phyloP scores from a whole-genome alignment of 441 rosid species.

The Flueggea neowawraea region DNA sequence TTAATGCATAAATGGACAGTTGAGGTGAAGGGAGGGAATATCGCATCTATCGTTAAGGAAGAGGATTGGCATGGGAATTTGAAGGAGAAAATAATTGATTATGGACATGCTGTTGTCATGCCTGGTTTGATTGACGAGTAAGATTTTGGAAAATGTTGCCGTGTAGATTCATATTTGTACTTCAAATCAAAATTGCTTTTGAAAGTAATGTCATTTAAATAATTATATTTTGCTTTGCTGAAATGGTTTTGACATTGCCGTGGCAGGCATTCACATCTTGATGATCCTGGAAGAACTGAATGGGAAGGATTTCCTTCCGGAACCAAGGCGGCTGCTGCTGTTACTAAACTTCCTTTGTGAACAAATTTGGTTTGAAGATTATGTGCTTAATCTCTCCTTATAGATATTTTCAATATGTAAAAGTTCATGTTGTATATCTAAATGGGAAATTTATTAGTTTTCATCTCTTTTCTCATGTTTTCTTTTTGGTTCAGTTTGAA shows the following conservation, averaged over 20 bases:
- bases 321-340: constrained; percentile 97
- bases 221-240: not conserved
- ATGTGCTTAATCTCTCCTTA: too few relatives aligned
- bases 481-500: too few relatives aligned
- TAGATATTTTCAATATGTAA: too few relatives aligned
- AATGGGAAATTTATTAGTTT: too few relatives aligned
- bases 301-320: constrained; percentile 99
- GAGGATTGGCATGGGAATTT: constrained; percentile 55
- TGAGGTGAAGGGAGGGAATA: constrained; percentile 61
- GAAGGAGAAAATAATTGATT: constrained; percentile 52
- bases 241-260: constrained; percentile 4
- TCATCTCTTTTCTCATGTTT: not conserved
- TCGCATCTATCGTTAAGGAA: constrained; percentile 56
- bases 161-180: not conserved
- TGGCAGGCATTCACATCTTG: constrained; percentile 87
- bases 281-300: constrained; percentile 94
- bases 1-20: constrained; percentile 36
- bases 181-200: not conserved
- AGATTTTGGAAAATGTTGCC: constrained; percentile 12
- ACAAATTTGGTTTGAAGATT: not conserved
- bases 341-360: constrained; percentile 19
- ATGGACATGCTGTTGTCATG: constrained; percentile 87
- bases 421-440: too few relatives aligned
- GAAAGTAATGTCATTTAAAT: not conserved
- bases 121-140: constrained; percentile 94